Percentiles rank a stretch among this genome's conserved stretches.
Conservation (phyloP, 2,329 filamentous ascomycete genomes). For the Akanthomyces muscarius region DNA sequence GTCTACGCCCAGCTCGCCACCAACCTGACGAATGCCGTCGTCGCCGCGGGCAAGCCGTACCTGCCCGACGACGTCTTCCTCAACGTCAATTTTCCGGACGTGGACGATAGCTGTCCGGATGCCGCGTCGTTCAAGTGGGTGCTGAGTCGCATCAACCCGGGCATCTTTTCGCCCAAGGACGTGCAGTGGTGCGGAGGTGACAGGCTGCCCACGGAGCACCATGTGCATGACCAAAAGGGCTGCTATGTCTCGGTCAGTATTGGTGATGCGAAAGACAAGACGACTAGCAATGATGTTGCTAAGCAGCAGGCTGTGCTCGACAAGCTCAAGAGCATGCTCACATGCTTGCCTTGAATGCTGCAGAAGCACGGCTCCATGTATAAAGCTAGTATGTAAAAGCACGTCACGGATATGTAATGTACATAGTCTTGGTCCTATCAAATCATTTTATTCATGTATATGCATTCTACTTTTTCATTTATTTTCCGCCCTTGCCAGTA, state of each 20-base stretch:
- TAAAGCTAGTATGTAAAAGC: not conserved
- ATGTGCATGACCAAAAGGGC: slow-evolving; percentile 45
- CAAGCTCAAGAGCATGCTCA: slow-evolving; percentile 31
- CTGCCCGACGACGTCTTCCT: slow-evolving; percentile 58
- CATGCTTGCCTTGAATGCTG: slow-evolving; percentile 23
- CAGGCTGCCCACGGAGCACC: slow-evolving; percentile 55
- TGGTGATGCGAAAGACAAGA: slow-evolving; percentile 57
- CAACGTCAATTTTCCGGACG: slow-evolving; percentile 65
- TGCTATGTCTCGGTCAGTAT: slow-evolving; percentile 63
- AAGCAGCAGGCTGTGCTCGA: slow-evolving; percentile 29
- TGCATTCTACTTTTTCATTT: slow-evolving; percentile 19
- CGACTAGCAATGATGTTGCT: slow-evolving; percentile 37
- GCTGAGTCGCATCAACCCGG: slow-evolving; percentile 56
- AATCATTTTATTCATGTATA: slow-evolving; percentile 11
- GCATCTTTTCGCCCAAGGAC: slow-evolving; percentile 51
- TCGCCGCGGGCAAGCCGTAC: slow-evolving; percentile 57
- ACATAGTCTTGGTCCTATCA: not conserved
- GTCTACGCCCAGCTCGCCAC: slow-evolving; percentile 63
- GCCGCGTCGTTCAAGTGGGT: slow-evolving; percentile 59
- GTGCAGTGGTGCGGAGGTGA: slow-evolving; percentile 52
- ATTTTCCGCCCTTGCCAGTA: slow-evolving; percentile 48
- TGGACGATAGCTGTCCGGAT: slow-evolving; percentile 46
- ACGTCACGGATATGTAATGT: not conserved
- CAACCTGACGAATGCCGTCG: slow-evolving; percentile 52
- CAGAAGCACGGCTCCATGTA: not conserved